Percentiles rank a stretch among this genome's conserved stretches.
These are phyloP conservation scores for Termitomyces sp. DNA, from an alignment of 768 basidiomycete genomes.

Conservation along the genomic window DNA sequence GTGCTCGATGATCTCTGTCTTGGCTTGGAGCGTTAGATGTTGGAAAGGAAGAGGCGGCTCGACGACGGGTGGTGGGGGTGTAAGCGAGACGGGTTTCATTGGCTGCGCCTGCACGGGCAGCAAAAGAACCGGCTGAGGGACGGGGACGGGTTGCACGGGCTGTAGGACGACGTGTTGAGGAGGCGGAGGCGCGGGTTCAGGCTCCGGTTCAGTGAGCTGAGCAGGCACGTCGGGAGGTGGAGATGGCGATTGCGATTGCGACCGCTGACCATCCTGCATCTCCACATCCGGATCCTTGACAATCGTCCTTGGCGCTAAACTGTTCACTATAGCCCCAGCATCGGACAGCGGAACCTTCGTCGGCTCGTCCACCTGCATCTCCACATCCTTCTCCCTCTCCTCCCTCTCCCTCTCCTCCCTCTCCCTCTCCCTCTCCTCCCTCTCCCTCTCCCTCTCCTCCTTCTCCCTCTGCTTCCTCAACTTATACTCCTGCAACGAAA, in stretches of 20 bases:
- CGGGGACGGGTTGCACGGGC: not conserved
- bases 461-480: constrained; percentile 50
- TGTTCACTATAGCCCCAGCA: not conserved
- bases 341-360: not conserved
- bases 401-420: constrained; percentile 49
- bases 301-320: not conserved
- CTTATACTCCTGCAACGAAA: constrained; percentile 58
- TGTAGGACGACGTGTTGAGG: not conserved
- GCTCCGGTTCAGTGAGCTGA: not conserved
- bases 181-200: not conserved
- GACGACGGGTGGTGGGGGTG: not conserved
- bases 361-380: not conserved
- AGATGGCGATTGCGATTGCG: not conserved
- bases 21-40: constrained; percentile 12
- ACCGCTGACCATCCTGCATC: not conserved
- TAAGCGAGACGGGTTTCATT: not conserved
- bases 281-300: constrained; percentile 4
- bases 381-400: constrained; percentile 12
- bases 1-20: constrained; percentile 16
- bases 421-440: constrained; percentile 40
- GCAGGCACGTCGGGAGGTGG: not conserved
- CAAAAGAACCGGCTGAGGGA: not conserved
- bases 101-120: not conserved
- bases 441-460: constrained; percentile 42
- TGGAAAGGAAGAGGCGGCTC: not conserved